phyloP scores from a whole-genome alignment of 2,329 filamentous ascomycete species.

The Fusarium mangiferae region DNA sequence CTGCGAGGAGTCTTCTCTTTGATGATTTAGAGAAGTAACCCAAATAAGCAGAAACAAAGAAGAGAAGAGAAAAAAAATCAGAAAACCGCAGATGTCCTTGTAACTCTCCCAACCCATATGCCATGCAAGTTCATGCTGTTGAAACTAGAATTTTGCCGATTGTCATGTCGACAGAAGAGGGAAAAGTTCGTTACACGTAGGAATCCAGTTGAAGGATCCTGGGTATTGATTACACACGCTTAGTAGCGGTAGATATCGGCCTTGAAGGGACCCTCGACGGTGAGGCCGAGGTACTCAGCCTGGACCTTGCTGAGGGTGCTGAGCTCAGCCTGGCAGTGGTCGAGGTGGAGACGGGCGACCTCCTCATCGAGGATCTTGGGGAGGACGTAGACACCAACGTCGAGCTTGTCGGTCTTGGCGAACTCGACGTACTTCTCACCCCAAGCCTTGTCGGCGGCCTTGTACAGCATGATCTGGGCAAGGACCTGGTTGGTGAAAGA shows the following conservation, averaged over 20 bases:
- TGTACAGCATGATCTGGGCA: conserved; percentile 98
- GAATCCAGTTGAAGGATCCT: conserved; percentile 54
- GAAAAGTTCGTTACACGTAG: conserved; percentile 51
- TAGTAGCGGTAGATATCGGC: conserved; percentile 70
- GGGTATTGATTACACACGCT: conserved; percentile 50
- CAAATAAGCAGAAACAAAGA: conserved; percentile 41
- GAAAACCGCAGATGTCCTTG: conserved; percentile 42
- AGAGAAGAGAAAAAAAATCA: conserved; percentile 38
- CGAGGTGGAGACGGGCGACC: conserved; percentile 92
- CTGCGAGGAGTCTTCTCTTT: conserved; percentile 39
- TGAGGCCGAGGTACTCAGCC: conserved; percentile 93
- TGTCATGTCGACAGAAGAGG: conserved; percentile 46
- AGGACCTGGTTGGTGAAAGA: conserved; percentile 99
- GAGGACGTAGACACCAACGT: conserved; percentile 89
- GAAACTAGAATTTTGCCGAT: conserved; percentile 55
- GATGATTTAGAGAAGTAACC: conserved; percentile 26
- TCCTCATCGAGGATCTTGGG: conserved; percentile 99
- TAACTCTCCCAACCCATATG: conserved; percentile 49
- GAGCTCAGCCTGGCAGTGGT: conserved; percentile 94
- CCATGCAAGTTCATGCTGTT: conserved; percentile 58
- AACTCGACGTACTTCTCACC: conserved; percentile 96
- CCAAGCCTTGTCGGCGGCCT: conserved; percentile 87
- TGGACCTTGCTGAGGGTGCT: conserved; percentile 85
- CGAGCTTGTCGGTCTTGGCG: conserved; percentile 89
- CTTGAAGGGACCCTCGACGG: conserved; percentile 93